These are phyloP conservation scores for Fusarium mangiferae DNA, from an alignment of 2,329 filamentous ascomycete species.

Conservation along the genomic window DNA sequence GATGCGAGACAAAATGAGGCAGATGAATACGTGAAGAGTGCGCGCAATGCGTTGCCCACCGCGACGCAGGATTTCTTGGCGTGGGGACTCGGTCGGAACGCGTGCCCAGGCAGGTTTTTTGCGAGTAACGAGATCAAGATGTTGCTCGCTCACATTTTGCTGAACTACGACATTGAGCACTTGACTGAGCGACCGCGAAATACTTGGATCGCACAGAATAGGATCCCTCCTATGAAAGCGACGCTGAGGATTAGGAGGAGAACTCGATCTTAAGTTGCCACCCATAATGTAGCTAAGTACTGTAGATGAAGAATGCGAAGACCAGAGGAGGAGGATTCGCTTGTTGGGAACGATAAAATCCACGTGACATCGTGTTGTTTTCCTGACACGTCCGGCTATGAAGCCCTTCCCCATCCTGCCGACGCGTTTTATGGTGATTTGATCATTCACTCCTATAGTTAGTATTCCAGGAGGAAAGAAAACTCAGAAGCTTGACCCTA, in stretches of 20 bases:
- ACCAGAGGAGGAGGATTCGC: not conserved
- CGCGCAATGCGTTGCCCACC: not conserved
- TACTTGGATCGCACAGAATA: slow-evolving; percentile 8
- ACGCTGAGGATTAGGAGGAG: not conserved
- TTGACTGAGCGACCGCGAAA: not conserved
- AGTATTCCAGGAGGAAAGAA: not conserved
- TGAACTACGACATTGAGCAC: not conserved
- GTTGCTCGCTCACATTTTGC: not conserved
- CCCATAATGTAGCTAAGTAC: no score
- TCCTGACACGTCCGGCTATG: not conserved
- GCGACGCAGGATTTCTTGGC: not conserved
- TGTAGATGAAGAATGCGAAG: not conserved
- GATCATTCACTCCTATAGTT: not conserved
- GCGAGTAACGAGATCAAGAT: slow-evolving; percentile 6
- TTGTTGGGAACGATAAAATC: not conserved
- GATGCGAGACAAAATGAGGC: not conserved
- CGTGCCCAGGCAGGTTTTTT: slow-evolving; percentile 4
- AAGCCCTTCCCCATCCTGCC: not conserved
- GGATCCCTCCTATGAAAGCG: slow-evolving; percentile 7
- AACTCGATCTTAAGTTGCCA: not conserved
- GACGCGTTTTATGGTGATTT: not conserved
- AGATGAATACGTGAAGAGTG: not conserved
- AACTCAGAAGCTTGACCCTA: not conserved
- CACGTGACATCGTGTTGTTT: not conserved
- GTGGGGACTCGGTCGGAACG: slow-evolving; percentile 2